phyloP scores from a whole-genome alignment of 2,329 filamentous ascomycete genomes.

The Harringtonia lauricola region DNA sequence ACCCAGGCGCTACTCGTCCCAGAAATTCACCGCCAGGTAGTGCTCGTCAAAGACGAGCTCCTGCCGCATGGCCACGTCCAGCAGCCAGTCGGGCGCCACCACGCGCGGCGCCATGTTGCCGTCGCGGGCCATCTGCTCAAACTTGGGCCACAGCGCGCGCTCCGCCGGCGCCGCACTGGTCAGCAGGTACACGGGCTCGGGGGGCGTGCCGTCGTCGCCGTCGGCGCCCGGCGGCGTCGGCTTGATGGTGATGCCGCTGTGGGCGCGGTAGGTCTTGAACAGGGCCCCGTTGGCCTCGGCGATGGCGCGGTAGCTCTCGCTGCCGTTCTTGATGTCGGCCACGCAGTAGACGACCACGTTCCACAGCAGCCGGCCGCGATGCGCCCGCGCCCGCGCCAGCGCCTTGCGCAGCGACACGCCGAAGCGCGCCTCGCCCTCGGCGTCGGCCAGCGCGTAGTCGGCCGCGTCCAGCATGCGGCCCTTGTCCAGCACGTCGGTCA shows the following conservation, averaged over 20 bases:
- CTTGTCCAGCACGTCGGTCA: conserved; percentile 64
- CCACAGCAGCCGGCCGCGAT: conserved; percentile 64
- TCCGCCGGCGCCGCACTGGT: conserved; percentile 59
- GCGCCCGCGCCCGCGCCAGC: conserved; percentile 59
- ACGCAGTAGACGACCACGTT: conserved; percentile 79
- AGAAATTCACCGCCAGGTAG: conserved; percentile 34
- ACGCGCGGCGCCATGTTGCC: conserved; percentile 73
- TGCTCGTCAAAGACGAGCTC: conserved; percentile 56
- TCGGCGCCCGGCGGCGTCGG: conserved; percentile 52
- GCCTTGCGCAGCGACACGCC: conserved; percentile 59
- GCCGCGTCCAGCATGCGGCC: conserved; percentile 53
- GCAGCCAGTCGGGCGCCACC: conserved; percentile 78
- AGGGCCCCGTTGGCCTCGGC: conserved; percentile 80
- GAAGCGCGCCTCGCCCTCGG: conserved; percentile 60
- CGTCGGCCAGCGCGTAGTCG: conserved; percentile 60
- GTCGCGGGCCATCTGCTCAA: conserved; percentile 65
- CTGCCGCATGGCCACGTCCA: conserved; percentile 84
- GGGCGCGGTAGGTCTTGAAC: conserved; percentile 66
- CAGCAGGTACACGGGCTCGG: conserved; percentile 73
- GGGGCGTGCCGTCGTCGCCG: conserved; percentile 35
- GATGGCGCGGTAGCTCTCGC: conserved; percentile 76
- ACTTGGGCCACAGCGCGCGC: conserved; percentile 65
- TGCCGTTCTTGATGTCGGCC: conserved; percentile 65
- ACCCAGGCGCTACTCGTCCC: too few relatives aligned
- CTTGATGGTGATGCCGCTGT: conserved; percentile 56